A percentile compares a stretch with the other conserved stretches of the same genome.
phyloP scores from a whole-genome alignment of 176 grass and related monocot species.

The maize (Zea mays) region DNA sequence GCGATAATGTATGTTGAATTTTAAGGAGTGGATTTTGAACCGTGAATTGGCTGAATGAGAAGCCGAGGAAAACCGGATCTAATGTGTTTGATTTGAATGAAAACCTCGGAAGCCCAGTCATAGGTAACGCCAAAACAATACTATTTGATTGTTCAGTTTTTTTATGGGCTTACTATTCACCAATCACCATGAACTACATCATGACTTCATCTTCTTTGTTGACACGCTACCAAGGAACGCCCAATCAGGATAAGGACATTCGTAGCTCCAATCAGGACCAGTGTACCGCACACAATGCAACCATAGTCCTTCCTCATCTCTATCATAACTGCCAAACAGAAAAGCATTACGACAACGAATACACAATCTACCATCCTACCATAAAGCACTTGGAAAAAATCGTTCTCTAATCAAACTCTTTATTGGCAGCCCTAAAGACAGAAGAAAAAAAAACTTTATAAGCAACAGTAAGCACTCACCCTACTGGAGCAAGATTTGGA shows the following conservation, averaged over 20 bases:
- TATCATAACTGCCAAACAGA: slow-evolving; percentile 64
- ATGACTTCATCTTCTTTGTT: slow-evolving; percentile 43
- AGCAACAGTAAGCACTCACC: slow-evolving; percentile 47
- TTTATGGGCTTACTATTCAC: neutral
- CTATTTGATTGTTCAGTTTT: neutral
- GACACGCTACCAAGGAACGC: slow-evolving; percentile 37
- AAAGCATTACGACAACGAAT: slow-evolving; percentile 6
- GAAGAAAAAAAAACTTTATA: slow-evolving; percentile 4
- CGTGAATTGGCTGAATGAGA: neutral
- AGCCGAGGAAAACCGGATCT: neutral
- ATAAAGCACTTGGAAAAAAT: neutral
- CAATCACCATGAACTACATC: slow-evolving; percentile 4
- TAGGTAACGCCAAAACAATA: neutral
- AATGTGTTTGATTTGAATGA: neutral
- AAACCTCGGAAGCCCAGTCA: neutral
- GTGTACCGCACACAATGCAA: slow-evolving; percentile 79
- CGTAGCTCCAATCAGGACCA: slow-evolving; percentile 85
- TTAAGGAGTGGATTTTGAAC: neutral
- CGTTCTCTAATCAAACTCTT: neutral
- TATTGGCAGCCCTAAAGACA: neutral
- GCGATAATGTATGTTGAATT: neutral
- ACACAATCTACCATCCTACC: neutral
- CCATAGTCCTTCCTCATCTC: slow-evolving; percentile 78
- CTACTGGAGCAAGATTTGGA: slow-evolving; percentile 79
- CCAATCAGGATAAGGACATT: slow-evolving; percentile 92